Evolutionary conservation across 2,329 filamentous ascomycete species (phyloP).

Genomic region (Tricladium varicosporioides): DNA sequence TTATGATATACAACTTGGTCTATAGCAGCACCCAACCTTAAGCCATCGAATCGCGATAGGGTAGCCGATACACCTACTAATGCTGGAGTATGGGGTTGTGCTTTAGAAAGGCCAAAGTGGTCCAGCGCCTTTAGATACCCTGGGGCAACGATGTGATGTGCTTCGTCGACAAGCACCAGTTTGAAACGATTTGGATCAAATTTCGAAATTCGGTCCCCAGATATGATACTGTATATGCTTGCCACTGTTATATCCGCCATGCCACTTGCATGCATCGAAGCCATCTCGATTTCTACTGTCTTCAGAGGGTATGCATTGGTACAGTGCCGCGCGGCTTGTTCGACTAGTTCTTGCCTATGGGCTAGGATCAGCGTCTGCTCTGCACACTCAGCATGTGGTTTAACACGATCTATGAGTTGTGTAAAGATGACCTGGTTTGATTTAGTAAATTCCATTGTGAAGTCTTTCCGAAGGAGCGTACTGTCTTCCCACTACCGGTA

Average conservation of each 20-base stretch:
- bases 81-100: conserved; percentile 52
- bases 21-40: conserved; percentile 78
- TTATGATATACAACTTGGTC: conserved; percentile 97
- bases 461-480: conserved; percentile 37
- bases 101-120: conserved; percentile 71
- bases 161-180: conserved; percentile 90
- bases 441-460: conserved; percentile 12
- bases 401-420: conserved; percentile 80
- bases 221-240: conserved; percentile 81
- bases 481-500: conserved; percentile 87
- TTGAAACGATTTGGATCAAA: conserved; percentile 82
- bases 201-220: conserved; percentile 72
- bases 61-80: conserved; percentile 90
- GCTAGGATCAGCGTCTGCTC: conserved; percentile 86
- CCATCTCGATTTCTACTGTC: conserved; percentile 90
- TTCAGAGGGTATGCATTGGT: conserved; percentile 75
- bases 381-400: conserved; percentile 52
- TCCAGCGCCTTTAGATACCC: conserved; percentile 72
- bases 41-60: conserved; percentile 75
- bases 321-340: conserved; percentile 90
- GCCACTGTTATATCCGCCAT: conserved; percentile 89
- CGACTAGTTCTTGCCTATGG: conserved; percentile 88
- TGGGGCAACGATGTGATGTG: conserved; percentile 89
- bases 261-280: conserved; percentile 70
- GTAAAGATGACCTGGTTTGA: conserved; percentile 81